These are phyloP conservation scores for Chlamydomonas schloesseri DNA, from an alignment of 139 green algal species.

Conservation along the genomic window DNA sequence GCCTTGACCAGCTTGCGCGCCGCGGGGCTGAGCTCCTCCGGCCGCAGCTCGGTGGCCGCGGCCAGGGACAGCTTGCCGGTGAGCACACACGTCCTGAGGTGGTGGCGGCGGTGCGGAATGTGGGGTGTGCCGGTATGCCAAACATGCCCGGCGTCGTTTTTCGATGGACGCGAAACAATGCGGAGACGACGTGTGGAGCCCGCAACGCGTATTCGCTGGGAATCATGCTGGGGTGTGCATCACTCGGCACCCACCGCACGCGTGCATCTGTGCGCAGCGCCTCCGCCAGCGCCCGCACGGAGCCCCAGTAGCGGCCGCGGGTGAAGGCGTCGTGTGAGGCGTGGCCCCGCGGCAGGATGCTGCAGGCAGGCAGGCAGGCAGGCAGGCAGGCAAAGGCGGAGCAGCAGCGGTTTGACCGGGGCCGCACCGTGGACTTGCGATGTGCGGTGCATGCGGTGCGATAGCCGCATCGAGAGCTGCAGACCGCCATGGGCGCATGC, in stretches of 20 bases:
- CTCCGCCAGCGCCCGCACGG: neutral
- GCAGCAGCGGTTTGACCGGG: no score
- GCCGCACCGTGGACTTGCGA: no score
- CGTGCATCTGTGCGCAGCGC: neutral
- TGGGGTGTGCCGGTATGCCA: no score
- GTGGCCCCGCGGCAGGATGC: slow-evolving; percentile 15
- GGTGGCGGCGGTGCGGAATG: no score
- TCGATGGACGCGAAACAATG: no score
- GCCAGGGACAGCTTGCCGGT: slow-evolving; percentile 4
- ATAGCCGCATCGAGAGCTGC: no score
- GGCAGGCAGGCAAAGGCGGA: no score
- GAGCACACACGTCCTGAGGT: neutral
- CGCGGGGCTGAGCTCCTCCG: neutral
- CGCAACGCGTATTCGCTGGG: no score
- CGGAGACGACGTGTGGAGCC: no score
- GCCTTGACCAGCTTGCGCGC: slow-evolving; percentile 17
- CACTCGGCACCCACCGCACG: neutral
- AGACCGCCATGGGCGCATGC: neutral
- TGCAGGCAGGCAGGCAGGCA: neutral
- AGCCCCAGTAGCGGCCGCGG: slow-evolving; percentile 14
- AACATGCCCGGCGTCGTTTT: no score
- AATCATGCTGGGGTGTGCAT: no score
- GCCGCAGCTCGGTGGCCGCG: neutral
- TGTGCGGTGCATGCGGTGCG: no score
- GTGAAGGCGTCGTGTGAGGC: neutral